A percentile compares a stretch with the other conserved stretches of the same genome.
phyloP scores from a whole-genome alignment of 768 basidiomycete genomes.

The Phaeotremella fagi region DNA sequence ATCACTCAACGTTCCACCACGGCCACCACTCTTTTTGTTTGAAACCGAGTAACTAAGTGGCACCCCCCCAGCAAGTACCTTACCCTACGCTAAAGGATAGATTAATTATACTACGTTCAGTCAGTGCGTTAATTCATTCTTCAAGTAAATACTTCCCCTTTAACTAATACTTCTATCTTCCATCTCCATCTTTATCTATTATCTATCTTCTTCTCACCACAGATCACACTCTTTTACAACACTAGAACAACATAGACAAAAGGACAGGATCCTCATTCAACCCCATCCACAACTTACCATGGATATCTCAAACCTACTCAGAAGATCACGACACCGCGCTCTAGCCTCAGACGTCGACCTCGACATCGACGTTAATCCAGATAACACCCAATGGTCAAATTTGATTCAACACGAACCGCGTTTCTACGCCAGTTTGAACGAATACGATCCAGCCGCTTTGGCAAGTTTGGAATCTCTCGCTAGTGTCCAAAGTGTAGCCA shows the following conservation, averaged over 20 bases:
- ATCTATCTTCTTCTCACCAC: background rate
- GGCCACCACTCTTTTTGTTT: no score
- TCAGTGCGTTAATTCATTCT: no score
- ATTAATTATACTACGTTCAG: no score
- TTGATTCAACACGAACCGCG: no score
- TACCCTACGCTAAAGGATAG: no score
- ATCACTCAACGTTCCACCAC: no score
- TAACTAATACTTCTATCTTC: no score
- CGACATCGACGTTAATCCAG: background rate
- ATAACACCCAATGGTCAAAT: background rate
- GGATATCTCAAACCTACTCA: background rate
- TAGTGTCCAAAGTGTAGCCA: background rate
- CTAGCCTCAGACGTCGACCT: background rate
- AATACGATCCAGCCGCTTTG: conserved; percentile 2
- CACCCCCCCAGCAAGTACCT: no score
- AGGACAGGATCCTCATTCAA: background rate
- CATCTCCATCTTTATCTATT: background rate
- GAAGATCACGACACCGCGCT: background rate
- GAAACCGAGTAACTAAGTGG: no score
- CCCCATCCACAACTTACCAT: background rate
- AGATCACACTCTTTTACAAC: background rate
- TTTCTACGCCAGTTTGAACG: conserved; percentile 6
- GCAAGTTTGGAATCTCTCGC: background rate
- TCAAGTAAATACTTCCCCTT: no score
- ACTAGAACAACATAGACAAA: background rate